These are phyloP conservation scores for Eucalyptus erythrocorys DNA, from an alignment of 345 rosid species.

Conservation along the genomic window DNA sequence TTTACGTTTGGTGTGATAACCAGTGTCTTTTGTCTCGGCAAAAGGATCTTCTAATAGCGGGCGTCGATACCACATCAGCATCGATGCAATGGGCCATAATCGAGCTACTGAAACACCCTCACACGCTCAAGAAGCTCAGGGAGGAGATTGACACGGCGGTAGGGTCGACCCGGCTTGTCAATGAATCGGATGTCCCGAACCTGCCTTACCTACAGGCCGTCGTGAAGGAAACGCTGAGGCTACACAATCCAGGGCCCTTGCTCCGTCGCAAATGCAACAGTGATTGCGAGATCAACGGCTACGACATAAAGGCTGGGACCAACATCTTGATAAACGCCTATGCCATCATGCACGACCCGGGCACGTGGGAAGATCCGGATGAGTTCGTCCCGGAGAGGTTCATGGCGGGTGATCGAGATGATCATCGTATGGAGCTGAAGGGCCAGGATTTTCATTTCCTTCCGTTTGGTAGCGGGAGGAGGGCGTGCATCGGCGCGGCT, in stretches of 20 bases:
- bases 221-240: slow-evolving; percentile 27
- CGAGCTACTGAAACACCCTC: slow-evolving; percentile 19
- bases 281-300: slow-evolving; percentile 5
- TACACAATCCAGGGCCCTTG: slow-evolving; percentile 24
- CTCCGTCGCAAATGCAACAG: slow-evolving; percentile 16
- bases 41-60: slow-evolving; percentile 20
- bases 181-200: slow-evolving; percentile 25
- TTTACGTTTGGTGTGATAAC: background rate
- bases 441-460: slow-evolving; percentile 17
- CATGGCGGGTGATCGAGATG: background rate
- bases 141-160: slow-evolving; percentile 11
- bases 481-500: slow-evolving; percentile 18
- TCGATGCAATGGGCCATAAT: slow-evolving; percentile 22
- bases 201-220: slow-evolving; percentile 23
- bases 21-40: background rate
- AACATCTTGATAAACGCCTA: slow-evolving; percentile 9
- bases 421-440: slow-evolving; percentile 3
- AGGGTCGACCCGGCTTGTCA: slow-evolving; percentile 6
- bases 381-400: slow-evolving; percentile 14
- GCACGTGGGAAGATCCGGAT: slow-evolving; percentile 1
- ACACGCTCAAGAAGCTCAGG: slow-evolving; percentile 4
- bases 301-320: slow-evolving; percentile 9
- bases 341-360: slow-evolving; percentile 17
- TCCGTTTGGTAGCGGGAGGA: slow-evolving; percentile 33
- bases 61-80: slow-evolving; percentile 19